Conservation (phyloP, 768 basidiomycete genomes). For the Pulveroboletus frians region DNA sequence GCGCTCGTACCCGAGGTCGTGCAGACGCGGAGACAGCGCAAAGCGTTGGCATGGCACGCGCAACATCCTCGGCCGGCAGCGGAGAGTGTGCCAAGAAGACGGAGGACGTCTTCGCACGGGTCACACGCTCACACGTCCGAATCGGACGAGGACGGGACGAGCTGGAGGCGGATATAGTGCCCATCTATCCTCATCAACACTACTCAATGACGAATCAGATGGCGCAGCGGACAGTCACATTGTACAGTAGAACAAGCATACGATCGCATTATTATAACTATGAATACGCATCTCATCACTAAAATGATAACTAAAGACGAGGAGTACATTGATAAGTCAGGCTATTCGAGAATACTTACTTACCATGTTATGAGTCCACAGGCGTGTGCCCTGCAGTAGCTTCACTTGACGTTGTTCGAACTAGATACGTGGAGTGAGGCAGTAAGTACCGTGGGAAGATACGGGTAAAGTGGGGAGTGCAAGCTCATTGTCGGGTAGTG, state of each 20-base stretch:
- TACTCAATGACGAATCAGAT: background rate
- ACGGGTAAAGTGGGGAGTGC: too few relatives aligned
- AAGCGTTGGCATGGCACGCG: constrained; percentile 19
- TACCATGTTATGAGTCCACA: too few relatives aligned
- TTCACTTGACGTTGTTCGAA: too few relatives aligned
- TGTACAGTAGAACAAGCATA: background rate
- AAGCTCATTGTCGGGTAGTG: too few relatives aligned
- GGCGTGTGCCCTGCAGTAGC: too few relatives aligned
- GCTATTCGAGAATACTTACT: too few relatives aligned
- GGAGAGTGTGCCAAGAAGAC: background rate
- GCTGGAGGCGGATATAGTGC: constrained; percentile 14
- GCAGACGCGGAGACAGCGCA: constrained; percentile 24
- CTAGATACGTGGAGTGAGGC: too few relatives aligned
- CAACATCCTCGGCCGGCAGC: background rate
- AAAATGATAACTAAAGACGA: too few relatives aligned
- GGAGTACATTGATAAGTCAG: too few relatives aligned
- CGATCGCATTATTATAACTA: background rate
- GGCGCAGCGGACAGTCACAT: too few relatives aligned
- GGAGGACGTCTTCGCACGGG: background rate
- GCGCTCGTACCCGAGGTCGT: constrained; percentile 25
- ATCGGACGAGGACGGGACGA: constrained; percentile 15
- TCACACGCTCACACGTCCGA: constrained; percentile 12
- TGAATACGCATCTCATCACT: background rate
- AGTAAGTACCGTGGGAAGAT: too few relatives aligned
- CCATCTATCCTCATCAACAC: background rate